phyloP scores from a whole-genome alignment of 768 basidiomycete species.

The Pleurotus djamor region DNA sequence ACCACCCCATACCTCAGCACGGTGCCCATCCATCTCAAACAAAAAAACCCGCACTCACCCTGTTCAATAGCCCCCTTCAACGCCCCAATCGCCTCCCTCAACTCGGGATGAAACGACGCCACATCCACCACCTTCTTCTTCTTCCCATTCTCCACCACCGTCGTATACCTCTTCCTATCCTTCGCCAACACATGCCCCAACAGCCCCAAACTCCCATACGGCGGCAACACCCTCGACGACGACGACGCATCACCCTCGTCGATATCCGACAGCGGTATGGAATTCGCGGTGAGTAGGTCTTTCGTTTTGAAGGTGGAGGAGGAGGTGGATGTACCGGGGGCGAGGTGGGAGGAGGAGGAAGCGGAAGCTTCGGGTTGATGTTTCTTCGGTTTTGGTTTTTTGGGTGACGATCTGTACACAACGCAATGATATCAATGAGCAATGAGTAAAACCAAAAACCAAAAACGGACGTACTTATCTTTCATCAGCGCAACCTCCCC shows the following conservation, averaged over 20 bases:
- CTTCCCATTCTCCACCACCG: slow-evolving; percentile 60
- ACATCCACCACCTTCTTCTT: slow-evolving; percentile 70
- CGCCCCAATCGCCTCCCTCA: slow-evolving; percentile 59
- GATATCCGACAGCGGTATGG: slow-evolving; percentile 43
- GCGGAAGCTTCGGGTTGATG: slow-evolving; percentile 19
- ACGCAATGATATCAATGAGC: too few species aligned
- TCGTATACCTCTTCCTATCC: slow-evolving; percentile 54
- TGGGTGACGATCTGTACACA: slow-evolving; percentile 44
- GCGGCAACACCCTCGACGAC: not conserved
- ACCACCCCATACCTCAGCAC: too few species aligned
- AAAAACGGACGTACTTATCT: too few species aligned
- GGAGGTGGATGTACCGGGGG: too few species aligned
- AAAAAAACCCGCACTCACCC: too few species aligned
- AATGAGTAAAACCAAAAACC: too few species aligned
- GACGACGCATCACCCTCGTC: slow-evolving; percentile 18
- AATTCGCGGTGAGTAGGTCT: slow-evolving; percentile 26
- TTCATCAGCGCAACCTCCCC: slow-evolving; percentile 87
- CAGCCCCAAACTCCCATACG: slow-evolving; percentile 10
- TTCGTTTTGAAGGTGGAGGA: slow-evolving; percentile 34
- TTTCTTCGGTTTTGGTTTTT: slow-evolving; percentile 73
- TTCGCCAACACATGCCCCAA: slow-evolving; percentile 32
- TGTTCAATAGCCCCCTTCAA: slow-evolving; percentile 59
- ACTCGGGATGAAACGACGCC: slow-evolving; percentile 68
- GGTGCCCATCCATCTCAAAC: too few species aligned
- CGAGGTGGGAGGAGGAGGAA: slow-evolving; percentile 3